Percentiles rank a stretch among this genome's conserved stretches.
Evolutionary conservation across 805 yeast species (phyloP).

Genomic region (Pichia californica): DNA sequence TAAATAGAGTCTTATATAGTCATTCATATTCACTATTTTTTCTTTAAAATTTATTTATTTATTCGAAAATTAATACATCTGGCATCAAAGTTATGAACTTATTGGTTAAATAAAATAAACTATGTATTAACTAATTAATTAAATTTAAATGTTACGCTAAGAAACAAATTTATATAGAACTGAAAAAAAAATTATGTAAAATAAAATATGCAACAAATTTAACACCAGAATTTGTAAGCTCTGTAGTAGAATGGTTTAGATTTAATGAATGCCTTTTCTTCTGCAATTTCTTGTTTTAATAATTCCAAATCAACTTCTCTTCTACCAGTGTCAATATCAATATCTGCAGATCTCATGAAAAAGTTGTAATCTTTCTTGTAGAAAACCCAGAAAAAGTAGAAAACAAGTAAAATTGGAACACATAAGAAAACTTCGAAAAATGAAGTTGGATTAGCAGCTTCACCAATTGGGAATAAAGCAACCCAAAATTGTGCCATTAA

Average conservation of each 20-base stretch:
- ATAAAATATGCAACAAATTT: slow-evolving; percentile 8
- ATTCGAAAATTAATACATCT: no score
- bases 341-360: slow-evolving; percentile 39
- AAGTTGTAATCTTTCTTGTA: slow-evolving; percentile 40
- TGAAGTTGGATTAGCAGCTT: slow-evolving; percentile 38
- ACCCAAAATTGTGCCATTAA: slow-evolving; percentile 75
- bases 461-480: slow-evolving; percentile 64
- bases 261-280: slow-evolving; percentile 43
- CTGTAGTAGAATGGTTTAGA: slow-evolving; percentile 42
- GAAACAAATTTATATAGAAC: not conserved
- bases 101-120: no score
- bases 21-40: no score
- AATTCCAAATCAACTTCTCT: slow-evolving; percentile 51
- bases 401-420: slow-evolving; percentile 49
- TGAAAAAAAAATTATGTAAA: not conserved
- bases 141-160: no score
- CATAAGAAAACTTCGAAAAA: slow-evolving; percentile 65
- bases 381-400: slow-evolving; percentile 29
- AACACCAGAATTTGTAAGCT: slow-evolving; percentile 50
- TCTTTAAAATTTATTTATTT: no score
- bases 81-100: no score
- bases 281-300: slow-evolving; percentile 46
- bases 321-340: slow-evolving; percentile 58
- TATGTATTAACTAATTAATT: no score
- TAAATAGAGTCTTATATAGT: no score